Evolutionary conservation across 805 yeast genomes (phyloP), one percentile per base, ranked within the genome.

Genomic region (Cyberlindnera samutprakarnensis): DNA sequence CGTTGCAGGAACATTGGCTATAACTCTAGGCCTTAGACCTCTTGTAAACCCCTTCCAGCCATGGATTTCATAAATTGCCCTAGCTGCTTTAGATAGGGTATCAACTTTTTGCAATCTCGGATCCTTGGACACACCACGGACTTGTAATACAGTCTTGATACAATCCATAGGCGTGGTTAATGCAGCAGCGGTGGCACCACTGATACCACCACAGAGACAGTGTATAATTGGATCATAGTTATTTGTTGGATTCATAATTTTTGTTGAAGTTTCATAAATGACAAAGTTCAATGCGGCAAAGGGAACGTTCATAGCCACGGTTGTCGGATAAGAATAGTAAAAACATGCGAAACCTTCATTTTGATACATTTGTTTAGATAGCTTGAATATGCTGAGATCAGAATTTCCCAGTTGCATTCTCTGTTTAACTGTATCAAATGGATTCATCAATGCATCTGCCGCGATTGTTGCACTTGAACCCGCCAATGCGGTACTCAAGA

Each of bases 141-240:
- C 87, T 57, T 90, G 98, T 44, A 90, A 60, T 13, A 85, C 74
- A 0, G 98, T 90, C 60, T 92, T 90, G 43, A 90, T 72, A 49
- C 94, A 92, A 56, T 90, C 98, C 42, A 90, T 65, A 4, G 98
- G 98, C 10, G 92, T 90, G 2, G 98, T 90, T 14, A 83, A 57
- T 1, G 96, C 97, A 6, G 96, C 96, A 21, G 96, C 95, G 11
- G 83, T 66, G 1, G 94, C 97, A 35, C 98, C 98, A 19, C 96
- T 88, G 14, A 88, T 62, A 34, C 92, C 94, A 44, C 98, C 98
- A 42, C 92, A 72, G 7, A 90, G 68, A 61, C 96, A 88, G 59
- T 90, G 98, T 32, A 80, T 68, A 46, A 87, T 70, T 27, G 98
- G 97, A 55, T 90, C 90, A 61, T 90, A 87, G 20, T 56, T 54